Percentiles rank a stretch among this genome's conserved stretches.
Conservation (phyloP, 2,329 filamentous ascomycete genomes). For the Trichoderma lentiforme region DNA sequence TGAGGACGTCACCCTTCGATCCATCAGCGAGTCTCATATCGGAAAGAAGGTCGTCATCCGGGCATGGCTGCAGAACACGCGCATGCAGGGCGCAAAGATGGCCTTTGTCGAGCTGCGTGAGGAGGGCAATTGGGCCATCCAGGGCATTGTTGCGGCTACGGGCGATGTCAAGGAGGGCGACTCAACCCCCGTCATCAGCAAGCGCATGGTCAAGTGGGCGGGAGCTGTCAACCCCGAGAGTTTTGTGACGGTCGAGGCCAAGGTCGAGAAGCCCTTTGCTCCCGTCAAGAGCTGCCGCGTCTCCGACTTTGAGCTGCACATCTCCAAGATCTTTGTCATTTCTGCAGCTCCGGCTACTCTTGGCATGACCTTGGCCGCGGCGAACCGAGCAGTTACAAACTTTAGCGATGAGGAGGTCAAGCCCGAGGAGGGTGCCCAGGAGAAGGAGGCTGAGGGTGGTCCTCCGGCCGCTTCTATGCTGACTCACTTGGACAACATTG, state of each 20-base stretch:
- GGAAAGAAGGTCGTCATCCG: slow-evolving; percentile 73
- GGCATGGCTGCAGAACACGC: slow-evolving; percentile 78
- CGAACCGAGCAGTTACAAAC: slow-evolving; percentile 54
- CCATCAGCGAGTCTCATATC: slow-evolving; percentile 61
- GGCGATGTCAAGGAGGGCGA: slow-evolving; percentile 50
- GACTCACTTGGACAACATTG: slow-evolving; percentile 85
- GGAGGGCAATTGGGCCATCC: slow-evolving; percentile 68
- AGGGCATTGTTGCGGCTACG: slow-evolving; percentile 70
- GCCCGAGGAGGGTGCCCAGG: slow-evolving; percentile 30
- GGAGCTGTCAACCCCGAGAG: slow-evolving; percentile 73
- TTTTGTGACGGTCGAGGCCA: slow-evolving; percentile 76
- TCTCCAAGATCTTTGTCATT: slow-evolving; percentile 79
- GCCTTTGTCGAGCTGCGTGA: slow-evolving; percentile 78
- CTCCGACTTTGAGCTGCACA: slow-evolving; percentile 78
- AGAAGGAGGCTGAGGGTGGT: slow-evolving; percentile 42
- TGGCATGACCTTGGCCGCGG: slow-evolving; percentile 54
- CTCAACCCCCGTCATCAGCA: slow-evolving; percentile 48
- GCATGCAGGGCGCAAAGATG: slow-evolving; percentile 61
- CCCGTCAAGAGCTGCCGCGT: slow-evolving; percentile 86
- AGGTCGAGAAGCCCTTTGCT: slow-evolving; percentile 77
- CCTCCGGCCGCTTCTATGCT: slow-evolving; percentile 66
- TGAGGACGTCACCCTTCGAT: slow-evolving; percentile 57
- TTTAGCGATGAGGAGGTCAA: slow-evolving; percentile 55
- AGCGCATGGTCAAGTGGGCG: slow-evolving; percentile 94
- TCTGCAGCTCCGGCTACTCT: slow-evolving; percentile 58